phyloP scores from a whole-genome alignment of 2,329 filamentous ascomycete species.

The Fusarium liriodendri region DNA sequence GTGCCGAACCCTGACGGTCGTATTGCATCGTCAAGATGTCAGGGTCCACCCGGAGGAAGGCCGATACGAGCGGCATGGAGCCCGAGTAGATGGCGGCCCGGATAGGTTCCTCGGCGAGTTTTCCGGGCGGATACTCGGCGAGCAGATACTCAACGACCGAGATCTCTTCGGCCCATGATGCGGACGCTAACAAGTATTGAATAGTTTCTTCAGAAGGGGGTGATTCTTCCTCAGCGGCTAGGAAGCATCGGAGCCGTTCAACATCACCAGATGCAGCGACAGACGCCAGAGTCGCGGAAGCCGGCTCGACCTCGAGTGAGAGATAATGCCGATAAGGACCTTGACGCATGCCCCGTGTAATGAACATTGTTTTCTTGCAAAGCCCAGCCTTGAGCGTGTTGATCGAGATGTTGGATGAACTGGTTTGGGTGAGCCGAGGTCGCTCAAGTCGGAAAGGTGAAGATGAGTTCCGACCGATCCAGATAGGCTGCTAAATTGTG shows the following conservation, averaged over 20 bases:
- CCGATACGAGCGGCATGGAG: constrained; percentile 16
- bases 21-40: constrained; percentile 18
- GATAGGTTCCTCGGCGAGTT: constrained; percentile 11
- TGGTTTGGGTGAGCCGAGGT: not conserved
- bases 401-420: not conserved
- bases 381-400: not conserved
- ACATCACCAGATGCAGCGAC: not conserved
- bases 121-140: not conserved
- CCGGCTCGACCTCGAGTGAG: not conserved
- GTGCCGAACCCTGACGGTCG: constrained; percentile 15
- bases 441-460: not conserved
- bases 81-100: constrained; percentile 15
- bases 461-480: not conserved
- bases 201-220: not conserved
- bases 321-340: not conserved
- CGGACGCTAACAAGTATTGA: not conserved
- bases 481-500: not conserved
- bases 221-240: not conserved
- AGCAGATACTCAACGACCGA: constrained; percentile 13
- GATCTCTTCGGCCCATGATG: not conserved
- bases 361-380: not conserved
- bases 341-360: not conserved
- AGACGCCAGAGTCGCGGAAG: not conserved
- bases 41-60: constrained; percentile 11
- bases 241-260: not conserved